Evolutionary conservation across 441 rosid species (phyloP).

Genomic region (Macaranga tanarius): DNA sequence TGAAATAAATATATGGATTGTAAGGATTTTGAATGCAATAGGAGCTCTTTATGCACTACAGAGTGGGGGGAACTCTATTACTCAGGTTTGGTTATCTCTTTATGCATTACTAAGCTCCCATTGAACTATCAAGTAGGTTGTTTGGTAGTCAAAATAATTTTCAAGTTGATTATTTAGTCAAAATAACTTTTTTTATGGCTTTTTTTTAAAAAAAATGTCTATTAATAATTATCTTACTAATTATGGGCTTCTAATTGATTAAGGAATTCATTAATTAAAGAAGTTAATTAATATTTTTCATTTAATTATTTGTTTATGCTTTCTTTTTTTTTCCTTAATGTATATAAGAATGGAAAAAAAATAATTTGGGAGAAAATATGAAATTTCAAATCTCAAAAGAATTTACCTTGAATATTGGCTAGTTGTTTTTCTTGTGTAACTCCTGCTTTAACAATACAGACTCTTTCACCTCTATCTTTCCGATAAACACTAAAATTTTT

Average conservation of each 20-base stretch:
- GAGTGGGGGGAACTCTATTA: conserved; percentile 52
- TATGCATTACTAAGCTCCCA: neutral
- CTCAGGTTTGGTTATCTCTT: conserved; percentile 50
- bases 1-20: too few species aligned
- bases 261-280: neutral
- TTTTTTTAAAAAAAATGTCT: neutral
- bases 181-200: neutral
- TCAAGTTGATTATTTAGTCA: neutral
- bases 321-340: neutral
- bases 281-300: neutral
- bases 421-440: neutral
- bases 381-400: conserved; percentile 4
- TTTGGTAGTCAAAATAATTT: neutral
- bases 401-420: neutral
- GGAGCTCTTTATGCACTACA: conserved; percentile 85
- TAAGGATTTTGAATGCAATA: too few species aligned
- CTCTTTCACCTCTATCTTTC: neutral
- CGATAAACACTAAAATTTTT: neutral
- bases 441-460: neutral
- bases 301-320: neutral
- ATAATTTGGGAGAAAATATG: neutral
- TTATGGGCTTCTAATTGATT: neutral
- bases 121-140: neutral
- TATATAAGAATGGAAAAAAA: neutral
- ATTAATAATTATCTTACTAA: neutral